Evolutionary conservation across 805 yeast species (phyloP), one percentile per base, ranked within the genome.

Genomic region (Saccharomycopsis guyanensis): DNA sequence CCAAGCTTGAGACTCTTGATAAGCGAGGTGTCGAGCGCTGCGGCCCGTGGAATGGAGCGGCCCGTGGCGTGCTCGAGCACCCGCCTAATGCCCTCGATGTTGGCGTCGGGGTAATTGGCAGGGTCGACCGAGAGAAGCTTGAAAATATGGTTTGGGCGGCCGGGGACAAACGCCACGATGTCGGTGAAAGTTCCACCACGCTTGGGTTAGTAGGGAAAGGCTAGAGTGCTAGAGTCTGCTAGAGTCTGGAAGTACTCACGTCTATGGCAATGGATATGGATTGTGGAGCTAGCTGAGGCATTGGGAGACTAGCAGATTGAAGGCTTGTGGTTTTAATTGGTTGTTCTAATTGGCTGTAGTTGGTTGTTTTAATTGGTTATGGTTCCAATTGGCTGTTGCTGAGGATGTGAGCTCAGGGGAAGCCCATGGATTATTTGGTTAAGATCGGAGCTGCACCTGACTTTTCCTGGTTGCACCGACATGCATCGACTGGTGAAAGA

Each of bases 111-210:
- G 59, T 89, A 89, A 64, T 89, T 89, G 23, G 72, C 69, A 0
- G 96, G 95, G 57, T 89, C 97, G 3, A 86, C 96, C 0, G 96
- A 86, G 20, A 89, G 68, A 24, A 89, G 66, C 61, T 89, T 89
- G 61, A 89, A 72, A 2, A 85, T 78, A 57, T 83, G 89, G 34
- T 72, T 75, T 39, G 71, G 70, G 33, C 71, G 73, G 13, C 70
- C 57, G 58, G 76, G 66, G 53, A 70, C 67, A 52, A 69, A 70
- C 10, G 73, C 75, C 45, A 78, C 64, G 63, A 82, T 71, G 57
- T 86, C 97, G 0, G 96, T 86, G 67, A 88, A 88, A 0, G 97
- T 89, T 47, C 97, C 97, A 53, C 97, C 97, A 53, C 91, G 63
- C 54, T 73, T 13, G 5, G 5, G 40, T n/a, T 19, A 18, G 15